Conservation (phyloP, 805 yeast species). For the Monosporozyma solicola region DNA sequence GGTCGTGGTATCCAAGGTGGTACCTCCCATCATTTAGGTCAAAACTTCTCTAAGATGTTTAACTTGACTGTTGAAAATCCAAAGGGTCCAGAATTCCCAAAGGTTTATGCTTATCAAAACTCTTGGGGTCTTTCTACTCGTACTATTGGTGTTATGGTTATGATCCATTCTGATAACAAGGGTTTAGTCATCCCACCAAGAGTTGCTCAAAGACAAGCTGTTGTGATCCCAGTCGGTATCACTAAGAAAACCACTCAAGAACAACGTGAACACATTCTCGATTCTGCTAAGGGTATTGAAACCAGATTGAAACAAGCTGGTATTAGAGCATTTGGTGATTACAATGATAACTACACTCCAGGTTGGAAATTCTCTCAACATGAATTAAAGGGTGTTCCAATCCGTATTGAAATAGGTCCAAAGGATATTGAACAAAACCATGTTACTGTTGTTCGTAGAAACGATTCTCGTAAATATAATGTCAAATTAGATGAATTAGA, state of each 20-base stretch:
- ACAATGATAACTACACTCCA: constrained; percentile 90
- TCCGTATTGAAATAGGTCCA: constrained; percentile 94
- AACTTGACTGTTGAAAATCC: constrained; percentile 94
- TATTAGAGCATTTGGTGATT: constrained; percentile 75
- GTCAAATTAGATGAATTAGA: constrained; percentile 61
- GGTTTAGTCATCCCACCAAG: constrained; percentile 97
- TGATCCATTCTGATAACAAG: constrained; percentile 97
- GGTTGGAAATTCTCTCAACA: constrained; percentile 98
- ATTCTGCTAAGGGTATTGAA: constrained; percentile 66
- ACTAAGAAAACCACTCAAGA: constrained; percentile 79
- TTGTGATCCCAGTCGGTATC: constrained; percentile 90
- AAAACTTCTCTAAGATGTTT: constrained; percentile 98
- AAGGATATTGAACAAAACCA: constrained; percentile 76
- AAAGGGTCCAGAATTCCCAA: constrained; percentile 77
- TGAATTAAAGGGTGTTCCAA: constrained; percentile 92
- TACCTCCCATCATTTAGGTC: constrained; percentile 95
- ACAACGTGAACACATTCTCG: constrained; percentile 57
- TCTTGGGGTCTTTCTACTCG: constrained; percentile 99
- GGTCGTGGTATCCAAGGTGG: constrained; percentile 99
- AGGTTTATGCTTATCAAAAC: constrained; percentile 87
- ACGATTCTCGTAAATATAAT: constrained; percentile 65
- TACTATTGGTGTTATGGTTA: constrained; percentile 98
- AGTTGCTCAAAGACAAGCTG: constrained; percentile 87
- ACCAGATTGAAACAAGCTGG: constrained; percentile 47
- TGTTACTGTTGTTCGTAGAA: constrained; percentile 89